Percentiles rank a stretch among this genome's conserved stretches.
Conservation (phyloP, 1,284 basidiomycete genomes). For the Cryptococcus sp. region DNA sequence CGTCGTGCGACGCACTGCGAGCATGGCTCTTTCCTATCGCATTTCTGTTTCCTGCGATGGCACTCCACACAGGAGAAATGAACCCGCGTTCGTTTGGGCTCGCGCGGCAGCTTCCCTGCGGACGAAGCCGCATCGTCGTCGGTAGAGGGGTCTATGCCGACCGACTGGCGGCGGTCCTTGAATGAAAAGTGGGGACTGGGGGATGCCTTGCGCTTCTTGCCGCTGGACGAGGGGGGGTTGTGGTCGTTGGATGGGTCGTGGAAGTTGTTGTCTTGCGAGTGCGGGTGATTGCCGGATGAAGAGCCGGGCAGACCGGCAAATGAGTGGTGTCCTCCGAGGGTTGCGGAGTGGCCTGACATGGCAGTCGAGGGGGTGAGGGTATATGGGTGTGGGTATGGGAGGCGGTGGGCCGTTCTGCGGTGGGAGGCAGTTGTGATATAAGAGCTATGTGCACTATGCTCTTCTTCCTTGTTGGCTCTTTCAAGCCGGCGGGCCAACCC, state of each 20-base stretch:
- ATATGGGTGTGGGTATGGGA: too few relatives aligned
- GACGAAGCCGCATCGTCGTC: slow-evolving; percentile 35
- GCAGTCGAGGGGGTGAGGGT: background rate
- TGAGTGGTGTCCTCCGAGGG: background rate
- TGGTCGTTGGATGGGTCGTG: background rate
- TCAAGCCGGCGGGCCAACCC: too few relatives aligned
- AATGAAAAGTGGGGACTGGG: background rate
- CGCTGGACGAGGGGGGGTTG: too few relatives aligned
- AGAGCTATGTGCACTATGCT: too few relatives aligned
- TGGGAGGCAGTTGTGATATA: too few relatives aligned
- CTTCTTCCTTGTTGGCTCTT: too few relatives aligned
- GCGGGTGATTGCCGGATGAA: background rate
- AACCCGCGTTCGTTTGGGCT: slow-evolving; percentile 46
- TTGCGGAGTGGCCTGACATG: background rate
- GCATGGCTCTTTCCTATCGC: slow-evolving; percentile 49
- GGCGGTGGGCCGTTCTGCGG: too few relatives aligned
- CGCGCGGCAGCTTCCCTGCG: slow-evolving; percentile 9
- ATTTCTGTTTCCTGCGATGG: slow-evolving; percentile 50
- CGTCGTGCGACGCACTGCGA: slow-evolving; percentile 50
- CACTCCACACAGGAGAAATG: slow-evolving; percentile 51
- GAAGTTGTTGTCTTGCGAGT: background rate
- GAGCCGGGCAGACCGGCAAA: background rate
- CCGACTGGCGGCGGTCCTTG: slow-evolving; percentile 7
- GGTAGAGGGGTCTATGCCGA: slow-evolving; percentile 26
- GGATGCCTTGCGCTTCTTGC: slow-evolving; percentile 2